Conservation (phyloP, 768 basidiomycete genomes). For the Mycena sanguinolenta region DNA sequence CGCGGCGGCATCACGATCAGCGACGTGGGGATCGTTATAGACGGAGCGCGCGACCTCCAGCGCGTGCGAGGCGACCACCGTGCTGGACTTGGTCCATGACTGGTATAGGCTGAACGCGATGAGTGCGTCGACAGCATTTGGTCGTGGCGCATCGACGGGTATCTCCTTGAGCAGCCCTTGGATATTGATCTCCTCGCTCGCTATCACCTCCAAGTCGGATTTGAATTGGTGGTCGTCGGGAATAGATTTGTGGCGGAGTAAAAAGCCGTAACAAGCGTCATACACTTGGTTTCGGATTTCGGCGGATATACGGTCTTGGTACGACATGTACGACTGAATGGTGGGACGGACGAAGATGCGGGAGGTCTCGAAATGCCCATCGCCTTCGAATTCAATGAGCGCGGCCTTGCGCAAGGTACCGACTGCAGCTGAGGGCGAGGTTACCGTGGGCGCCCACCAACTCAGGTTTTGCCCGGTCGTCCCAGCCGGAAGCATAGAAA, state of each 20-base stretch:
- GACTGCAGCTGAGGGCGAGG: conserved; percentile 10
- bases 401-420: conserved; percentile 19
- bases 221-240: conserved; percentile 15
- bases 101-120: conserved; percentile 38
- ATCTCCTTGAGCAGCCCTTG: conserved; percentile 33
- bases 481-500: no score
- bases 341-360: conserved; percentile 38
- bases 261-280: conserved; percentile 30
- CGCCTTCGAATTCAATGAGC: conserved; percentile 16
- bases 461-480: no score
- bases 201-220: not conserved
- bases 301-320: conserved; percentile 25
- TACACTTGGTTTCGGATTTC: conserved; percentile 14
- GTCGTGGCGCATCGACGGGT: not conserved
- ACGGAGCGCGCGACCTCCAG: conserved; percentile 8
- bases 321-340: conserved; percentile 37
- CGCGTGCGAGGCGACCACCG: conserved; percentile 19
- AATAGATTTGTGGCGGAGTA: conserved; percentile 23
- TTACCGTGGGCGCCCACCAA: conserved; percentile 23
- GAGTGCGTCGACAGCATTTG: conserved; percentile 33
- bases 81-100: conserved; percentile 29
- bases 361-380: conserved; percentile 6
- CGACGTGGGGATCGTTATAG: not conserved
- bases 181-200: not conserved
- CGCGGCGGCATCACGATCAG: not conserved